Base-by-base conservation (phyloP, 2,329 filamentous ascomycete species). In the Rachicladosporium sp. region DNA sequence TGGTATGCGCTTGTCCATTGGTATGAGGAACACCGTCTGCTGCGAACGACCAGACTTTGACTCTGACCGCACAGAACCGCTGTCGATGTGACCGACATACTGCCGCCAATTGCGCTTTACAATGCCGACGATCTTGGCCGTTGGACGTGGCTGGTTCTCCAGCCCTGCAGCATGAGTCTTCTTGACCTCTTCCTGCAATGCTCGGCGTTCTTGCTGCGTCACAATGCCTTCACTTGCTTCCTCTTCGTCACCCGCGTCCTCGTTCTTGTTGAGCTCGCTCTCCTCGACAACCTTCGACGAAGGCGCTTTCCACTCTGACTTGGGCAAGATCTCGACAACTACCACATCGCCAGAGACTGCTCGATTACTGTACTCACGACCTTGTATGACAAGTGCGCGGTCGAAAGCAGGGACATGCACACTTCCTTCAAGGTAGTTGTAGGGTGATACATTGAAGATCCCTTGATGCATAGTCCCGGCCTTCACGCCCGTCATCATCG, bases 21-120 rank as follows among this genome's bases (percentile, higher is more conserved):
- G 88, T 36, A 96, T 78, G 11, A 98, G 71, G 62, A 98, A 98
- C 10, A 98, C 87, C 10, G 77, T 93, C 57, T 95, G 87, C 57
- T 93, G 86, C 52, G 82, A 82, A 43, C 87, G 76, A 23, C 85
- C 86, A 50, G 87, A 80, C 44, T 78, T 80, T 2, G 75, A 74
- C 3, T 78, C 74, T 38, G 79, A 76, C 53, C 80, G 80, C 36
- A 87, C 80, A 2, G 88, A 93, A 8, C 82, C 84, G 37, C 81
- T 79, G 57, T 98, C 91, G 41, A 98, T 81, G 56, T 95, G 88
- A 2, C 91, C 91, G 45, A 98, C 91, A 52, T 95, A 96, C 61
- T 96, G 93, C 44, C 91, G 76, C 91, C 91, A 98, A 60, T 96
- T 96, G 38, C 91, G 78, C 65, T 93, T 95, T 57, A 94, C 76